Conservation (phyloP, 1,284 basidiomycete species). For the Coriolopsis trogii region DNA sequence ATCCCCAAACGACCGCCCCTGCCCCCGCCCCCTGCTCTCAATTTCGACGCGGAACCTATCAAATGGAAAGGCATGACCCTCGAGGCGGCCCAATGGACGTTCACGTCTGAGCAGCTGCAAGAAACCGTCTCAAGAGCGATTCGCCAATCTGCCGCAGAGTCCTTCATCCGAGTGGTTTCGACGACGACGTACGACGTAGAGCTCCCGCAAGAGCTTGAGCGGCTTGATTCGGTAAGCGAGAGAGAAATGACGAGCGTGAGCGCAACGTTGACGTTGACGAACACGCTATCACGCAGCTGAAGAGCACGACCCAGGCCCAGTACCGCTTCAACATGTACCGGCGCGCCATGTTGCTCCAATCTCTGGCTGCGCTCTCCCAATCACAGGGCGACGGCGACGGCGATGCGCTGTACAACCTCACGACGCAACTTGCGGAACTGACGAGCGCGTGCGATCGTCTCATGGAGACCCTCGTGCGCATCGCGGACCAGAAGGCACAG, state of each 20-base stretch:
- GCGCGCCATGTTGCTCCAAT: constrained; percentile 71
- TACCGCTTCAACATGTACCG: constrained; percentile 73
- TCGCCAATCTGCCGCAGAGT: constrained; percentile 67
- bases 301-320: constrained; percentile 53
- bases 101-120: constrained; percentile 70
- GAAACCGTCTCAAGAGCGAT: constrained; percentile 75
- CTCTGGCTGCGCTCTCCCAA: constrained; percentile 43
- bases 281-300: constrained; percentile 14
- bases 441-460: constrained; percentile 61
- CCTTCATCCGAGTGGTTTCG: constrained; percentile 71
- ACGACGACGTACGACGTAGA: constrained; percentile 59
- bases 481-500: constrained; percentile 65
- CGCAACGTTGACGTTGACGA: background rate
- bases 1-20: constrained; percentile 38
- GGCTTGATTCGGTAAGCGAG: constrained; percentile 51
- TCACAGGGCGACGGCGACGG: constrained; percentile 28
- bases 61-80: constrained; percentile 68
- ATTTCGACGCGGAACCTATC: constrained; percentile 58
- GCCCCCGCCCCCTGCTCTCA: constrained; percentile 48
- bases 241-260: too few species aligned
- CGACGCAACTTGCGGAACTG: constrained; percentile 61
- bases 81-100: constrained; percentile 77
- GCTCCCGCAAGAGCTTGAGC: constrained; percentile 58
- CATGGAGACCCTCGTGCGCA: constrained; percentile 55
- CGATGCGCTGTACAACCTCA: constrained; percentile 40